Base-by-base conservation (phyloP, 1,139 yeast species). In the Yamadazyma diospyri region DNA sequence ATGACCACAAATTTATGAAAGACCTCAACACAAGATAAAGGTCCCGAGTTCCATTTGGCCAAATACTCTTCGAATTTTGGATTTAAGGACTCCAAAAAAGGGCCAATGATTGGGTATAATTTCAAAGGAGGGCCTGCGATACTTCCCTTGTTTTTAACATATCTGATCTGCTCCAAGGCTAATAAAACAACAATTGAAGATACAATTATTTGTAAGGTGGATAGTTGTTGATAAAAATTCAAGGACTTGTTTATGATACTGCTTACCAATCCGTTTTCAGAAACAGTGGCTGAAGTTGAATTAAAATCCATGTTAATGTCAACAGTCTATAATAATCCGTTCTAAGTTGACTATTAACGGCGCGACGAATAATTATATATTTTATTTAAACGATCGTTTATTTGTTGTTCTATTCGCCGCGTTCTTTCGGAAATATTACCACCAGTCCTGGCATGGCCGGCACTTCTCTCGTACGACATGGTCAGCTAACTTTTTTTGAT, bases 1-100 rank as follows among this genome's bases (percentile, higher is more conserved):
- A 92, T 88, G 37, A 92, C 94, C 31, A 92, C 98, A 55, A 92
- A 92, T 65, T 92, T 89, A 69, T 92, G 98, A 74, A 92, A 92
- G 42, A 92, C 94, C 3, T 97, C 87, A 33, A 92, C 98, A 69
- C 97, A 92, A 13, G 95, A 82, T 40, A 92, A 71, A 12, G 92
- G 92, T 42, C 98, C 98, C 5, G 94, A 81, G 48, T 76, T 79
- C 98, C 98, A 92, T 59, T 92, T 92, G 35, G 86, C 86, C 57
- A 76, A 69, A 60, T 92, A 92, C 53, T 84, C 96, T 55, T 86
- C 95, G 55, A 92, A 92, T 59, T 89, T 89, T 20, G 98, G 98
- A 63, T 92, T 92, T 54, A 92, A 68, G n/a, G 94, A 81, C 57
- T 92, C 97, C 58, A 92, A 69, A 51, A 92, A 92, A 3, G 98